A percentile compares a stretch with the other conserved stretches of the same genome.
These are phyloP conservation scores for Hypseocharis bilobata DNA, from an alignment of 441 rosid genomes.

Conservation along the genomic window DNA sequence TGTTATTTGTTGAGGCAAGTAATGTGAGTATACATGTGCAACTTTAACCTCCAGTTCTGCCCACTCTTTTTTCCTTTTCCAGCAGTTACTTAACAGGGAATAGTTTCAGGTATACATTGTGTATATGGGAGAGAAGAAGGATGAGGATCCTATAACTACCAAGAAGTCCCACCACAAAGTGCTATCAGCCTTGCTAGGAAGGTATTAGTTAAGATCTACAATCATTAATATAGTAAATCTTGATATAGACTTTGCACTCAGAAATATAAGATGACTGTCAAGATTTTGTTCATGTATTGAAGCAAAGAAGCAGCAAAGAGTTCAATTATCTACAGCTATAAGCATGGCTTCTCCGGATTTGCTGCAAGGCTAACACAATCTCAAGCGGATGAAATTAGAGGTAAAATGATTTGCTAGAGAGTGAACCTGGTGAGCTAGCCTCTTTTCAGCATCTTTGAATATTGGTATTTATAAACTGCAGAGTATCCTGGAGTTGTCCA, in stretches of 20 bases:
- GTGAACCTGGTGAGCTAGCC: no score
- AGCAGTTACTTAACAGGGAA: slow-evolving; percentile 5
- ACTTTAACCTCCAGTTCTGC: slow-evolving; percentile 1
- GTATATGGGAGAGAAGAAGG: slow-evolving; percentile 34
- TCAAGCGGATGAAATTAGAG: slow-evolving; percentile 39
- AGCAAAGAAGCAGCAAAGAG: slow-evolving; percentile 44
- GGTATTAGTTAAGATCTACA: slow-evolving; percentile 20
- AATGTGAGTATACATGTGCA: slow-evolving; percentile 19
- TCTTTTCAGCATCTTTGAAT: no score
- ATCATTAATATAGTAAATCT: not conserved
- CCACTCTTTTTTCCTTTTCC: no score
- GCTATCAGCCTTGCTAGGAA: slow-evolving; percentile 30
- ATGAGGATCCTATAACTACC: slow-evolving; percentile 28
- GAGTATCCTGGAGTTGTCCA: slow-evolving; percentile 36
- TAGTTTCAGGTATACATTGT: slow-evolving; percentile 34
- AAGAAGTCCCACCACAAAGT: slow-evolving; percentile 30
- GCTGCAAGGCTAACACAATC: slow-evolving; percentile 45
- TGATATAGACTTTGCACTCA: not conserved
- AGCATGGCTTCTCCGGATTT: slow-evolving; percentile 57
- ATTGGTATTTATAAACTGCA: slow-evolving; percentile 9
- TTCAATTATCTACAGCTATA: slow-evolving; percentile 49
- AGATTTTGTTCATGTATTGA: slow-evolving; percentile 5
- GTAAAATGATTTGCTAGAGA: slow-evolving; percentile 26
- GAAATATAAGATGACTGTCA: not conserved
- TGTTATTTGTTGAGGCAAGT: slow-evolving; percentile 17